Percentiles rank a stretch among this genome's conserved stretches.
These are phyloP conservation scores for Penicillium cosmopolitanum DNA, from an alignment of 495 filamentous ascomycete genomes.

Conservation along the genomic window DNA sequence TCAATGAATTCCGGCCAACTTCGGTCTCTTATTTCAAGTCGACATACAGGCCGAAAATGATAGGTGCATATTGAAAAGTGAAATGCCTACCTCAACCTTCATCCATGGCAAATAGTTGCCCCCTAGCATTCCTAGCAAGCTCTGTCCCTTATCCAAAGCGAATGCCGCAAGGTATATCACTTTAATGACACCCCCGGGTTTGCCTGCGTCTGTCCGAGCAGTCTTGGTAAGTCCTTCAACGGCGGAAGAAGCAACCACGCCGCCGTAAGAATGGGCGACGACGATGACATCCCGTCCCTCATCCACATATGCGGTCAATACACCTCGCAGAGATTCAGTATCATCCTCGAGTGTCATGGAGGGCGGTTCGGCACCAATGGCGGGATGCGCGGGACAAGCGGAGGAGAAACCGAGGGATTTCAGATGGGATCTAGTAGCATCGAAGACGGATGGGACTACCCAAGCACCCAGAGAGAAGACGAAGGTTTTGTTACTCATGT, in stretches of 20 bases:
- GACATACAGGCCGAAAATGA: background rate
- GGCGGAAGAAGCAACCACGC: constrained; percentile 46
- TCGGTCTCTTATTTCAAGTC: too few relatives aligned
- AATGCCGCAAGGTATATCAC: constrained; percentile 48
- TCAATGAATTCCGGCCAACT: too few relatives aligned
- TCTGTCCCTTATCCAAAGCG: constrained; percentile 33
- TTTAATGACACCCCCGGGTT: constrained; percentile 42
- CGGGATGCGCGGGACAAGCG: constrained; percentile 44
- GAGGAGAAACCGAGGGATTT: constrained; percentile 36
- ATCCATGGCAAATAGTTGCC: constrained; percentile 34
- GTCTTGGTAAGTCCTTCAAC: constrained; percentile 43
- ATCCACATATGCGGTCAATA: constrained; percentile 33
- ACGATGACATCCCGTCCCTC: constrained; percentile 50
- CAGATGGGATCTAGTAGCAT: constrained; percentile 37
- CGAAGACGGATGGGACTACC: constrained; percentile 39
- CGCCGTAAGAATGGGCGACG: constrained; percentile 56
- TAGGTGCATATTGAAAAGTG: background rate
- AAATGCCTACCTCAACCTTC: constrained; percentile 29
- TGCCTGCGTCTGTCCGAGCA: constrained; percentile 32
- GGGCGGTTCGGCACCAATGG: constrained; percentile 42
- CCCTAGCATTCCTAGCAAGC: constrained; percentile 30
- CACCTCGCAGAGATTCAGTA: constrained; percentile 28
- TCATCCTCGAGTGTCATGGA: constrained; percentile 45
- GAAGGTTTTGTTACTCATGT: constrained; percentile 40
- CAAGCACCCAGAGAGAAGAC: constrained; percentile 56